phyloP scores from a whole-genome alignment of 805 yeast genomes.

The Pichia nanzhaoensis region DNA sequence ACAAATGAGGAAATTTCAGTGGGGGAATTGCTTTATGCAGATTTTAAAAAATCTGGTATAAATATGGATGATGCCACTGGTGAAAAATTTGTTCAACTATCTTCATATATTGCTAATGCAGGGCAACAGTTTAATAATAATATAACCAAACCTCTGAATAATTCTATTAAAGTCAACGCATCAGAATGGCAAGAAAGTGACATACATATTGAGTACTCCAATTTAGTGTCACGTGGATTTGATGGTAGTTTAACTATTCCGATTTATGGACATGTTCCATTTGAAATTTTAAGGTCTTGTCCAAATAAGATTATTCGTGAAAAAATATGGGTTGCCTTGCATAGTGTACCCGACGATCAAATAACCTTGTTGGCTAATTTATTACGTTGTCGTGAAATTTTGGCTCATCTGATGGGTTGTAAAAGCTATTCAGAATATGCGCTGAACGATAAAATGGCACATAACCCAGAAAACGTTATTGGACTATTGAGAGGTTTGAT shows the following conservation, averaged over 20 bases:
- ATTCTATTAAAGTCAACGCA: constrained; percentile 24
- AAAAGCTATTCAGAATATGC: constrained; percentile 72
- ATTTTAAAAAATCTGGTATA: constrained; percentile 87
- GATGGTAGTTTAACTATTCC: constrained; percentile 45
- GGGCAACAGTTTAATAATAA: constrained; percentile 73
- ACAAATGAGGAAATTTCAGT: constrained; percentile 73
- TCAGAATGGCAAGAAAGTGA: constrained; percentile 27
- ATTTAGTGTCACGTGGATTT: constrained; percentile 24
- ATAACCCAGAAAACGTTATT: constrained; percentile 65
- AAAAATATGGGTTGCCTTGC: constrained; percentile 68
- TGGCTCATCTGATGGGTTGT: constrained; percentile 71
- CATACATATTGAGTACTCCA: constrained; percentile 18
- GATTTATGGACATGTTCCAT: constrained; percentile 57
- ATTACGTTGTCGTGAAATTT: constrained; percentile 55
- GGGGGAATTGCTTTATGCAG: constrained; percentile 71
- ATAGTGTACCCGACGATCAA: constrained; percentile 59
- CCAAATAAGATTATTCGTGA: constrained; percentile 51
- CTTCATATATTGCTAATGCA: constrained; percentile 70
- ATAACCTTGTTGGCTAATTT: constrained; percentile 51
- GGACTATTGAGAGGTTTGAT: constrained; percentile 61
- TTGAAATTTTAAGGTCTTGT: constrained; percentile 54
- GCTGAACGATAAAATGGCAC: constrained; percentile 85
- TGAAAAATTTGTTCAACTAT: constrained; percentile 63
- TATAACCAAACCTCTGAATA: constrained; percentile 28
- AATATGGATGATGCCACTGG: constrained; percentile 63